phyloP scores from a whole-genome alignment of 257 asterid genomes.

The Paraleonurus japonicus region DNA sequence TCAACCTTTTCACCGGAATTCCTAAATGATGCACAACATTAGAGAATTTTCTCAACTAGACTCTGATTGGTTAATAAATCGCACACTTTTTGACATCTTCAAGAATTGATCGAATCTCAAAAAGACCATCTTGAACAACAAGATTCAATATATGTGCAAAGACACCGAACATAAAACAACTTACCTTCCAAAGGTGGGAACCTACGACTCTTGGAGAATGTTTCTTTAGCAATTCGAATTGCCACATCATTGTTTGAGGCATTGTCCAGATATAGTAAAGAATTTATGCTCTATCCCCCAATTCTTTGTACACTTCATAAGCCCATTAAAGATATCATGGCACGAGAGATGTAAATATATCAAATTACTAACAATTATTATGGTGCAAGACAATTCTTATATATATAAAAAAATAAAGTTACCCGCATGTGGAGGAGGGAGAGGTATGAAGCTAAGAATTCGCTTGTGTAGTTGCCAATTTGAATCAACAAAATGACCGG shows the following conservation, averaged over 20 bases:
- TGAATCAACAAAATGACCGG: neutral
- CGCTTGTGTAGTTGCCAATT: neutral
- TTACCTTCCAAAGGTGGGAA: neutral
- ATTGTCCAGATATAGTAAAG: neutral
- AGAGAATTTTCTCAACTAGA: neutral
- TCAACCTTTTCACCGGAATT: neutral
- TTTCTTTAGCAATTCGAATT: neutral
- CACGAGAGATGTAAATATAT: neutral
- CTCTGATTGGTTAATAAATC: neutral
- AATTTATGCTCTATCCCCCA: neutral
- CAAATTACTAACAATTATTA: neutral
- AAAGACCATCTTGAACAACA: neutral
- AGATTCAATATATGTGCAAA: constrained; percentile 12
- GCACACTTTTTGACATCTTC: neutral
- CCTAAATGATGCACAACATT: neutral
- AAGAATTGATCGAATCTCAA: neutral
- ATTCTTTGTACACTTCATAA: neutral
- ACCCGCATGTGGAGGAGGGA: neutral
- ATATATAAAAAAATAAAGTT: neutral
- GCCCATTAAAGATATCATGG: neutral
- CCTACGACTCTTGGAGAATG: neutral
- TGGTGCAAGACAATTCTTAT: neutral
- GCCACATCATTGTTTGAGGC: constrained; percentile 8
- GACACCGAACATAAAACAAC: no score
- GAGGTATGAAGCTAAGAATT: neutral